These are phyloP conservation scores for Dispira simplex DNA, from an alignment of 192 early-diverging fungal species.

Conservation along the genomic window DNA sequence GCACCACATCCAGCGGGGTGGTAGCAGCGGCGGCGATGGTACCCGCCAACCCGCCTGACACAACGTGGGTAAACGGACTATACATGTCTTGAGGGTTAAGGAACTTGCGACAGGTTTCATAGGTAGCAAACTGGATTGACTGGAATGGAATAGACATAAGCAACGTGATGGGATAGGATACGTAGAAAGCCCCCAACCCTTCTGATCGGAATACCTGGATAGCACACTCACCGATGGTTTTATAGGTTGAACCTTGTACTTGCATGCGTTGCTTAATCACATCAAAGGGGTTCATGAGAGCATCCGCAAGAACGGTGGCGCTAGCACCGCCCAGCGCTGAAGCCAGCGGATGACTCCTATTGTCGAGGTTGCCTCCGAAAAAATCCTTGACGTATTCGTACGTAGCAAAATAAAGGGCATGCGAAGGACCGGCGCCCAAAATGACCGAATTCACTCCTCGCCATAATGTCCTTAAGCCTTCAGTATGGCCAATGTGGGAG, in stretches of 20 bases:
- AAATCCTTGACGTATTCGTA: constrained; percentile 83
- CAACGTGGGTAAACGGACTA: constrained; percentile 73
- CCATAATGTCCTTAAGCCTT: constrained; percentile 74
- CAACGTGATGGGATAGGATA: constrained; percentile 88
- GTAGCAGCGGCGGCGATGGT: constrained; percentile 74
- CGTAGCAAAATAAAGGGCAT: constrained; percentile 88
- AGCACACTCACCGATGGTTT: constrained; percentile 55
- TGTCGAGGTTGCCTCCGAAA: constrained; percentile 28
- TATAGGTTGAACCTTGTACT: constrained; percentile 53
- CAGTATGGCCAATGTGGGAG: constrained; percentile 50
- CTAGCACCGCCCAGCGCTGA: constrained; percentile 51
- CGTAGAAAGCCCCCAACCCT: constrained; percentile 75
- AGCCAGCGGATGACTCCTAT: constrained; percentile 7
- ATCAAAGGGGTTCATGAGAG: constrained; percentile 95
- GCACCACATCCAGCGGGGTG: constrained; percentile 90
- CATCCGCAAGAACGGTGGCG: constrained; percentile 77
- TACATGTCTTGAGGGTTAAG: constrained; percentile 70
- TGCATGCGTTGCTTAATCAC: constrained; percentile 97
- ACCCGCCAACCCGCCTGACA: constrained; percentile 79
- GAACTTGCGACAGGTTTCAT: constrained; percentile 72
- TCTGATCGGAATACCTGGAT: constrained; percentile 49
- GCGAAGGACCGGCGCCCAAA: constrained; percentile 85
- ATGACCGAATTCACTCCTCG: constrained; percentile 86
- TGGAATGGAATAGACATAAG: constrained; percentile 94
- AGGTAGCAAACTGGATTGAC: constrained; percentile 81